Conservation (phyloP, 176 grass and related monocot genomes). For the Echinochloa phyllopogon region DNA sequence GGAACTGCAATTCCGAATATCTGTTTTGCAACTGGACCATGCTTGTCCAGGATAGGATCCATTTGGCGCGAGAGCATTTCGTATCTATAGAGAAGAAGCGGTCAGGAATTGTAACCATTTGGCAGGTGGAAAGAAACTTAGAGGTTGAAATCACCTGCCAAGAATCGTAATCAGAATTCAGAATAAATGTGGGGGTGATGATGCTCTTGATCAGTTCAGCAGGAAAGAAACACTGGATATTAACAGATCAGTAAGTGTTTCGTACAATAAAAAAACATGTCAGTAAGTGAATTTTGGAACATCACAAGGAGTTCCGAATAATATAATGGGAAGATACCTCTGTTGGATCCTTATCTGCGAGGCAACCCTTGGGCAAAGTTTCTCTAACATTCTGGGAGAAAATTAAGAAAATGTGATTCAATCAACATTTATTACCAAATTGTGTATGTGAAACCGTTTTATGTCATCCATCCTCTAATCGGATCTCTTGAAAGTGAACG, state of each 20-base stretch:
- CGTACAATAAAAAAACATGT: neutral
- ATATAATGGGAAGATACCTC: constrained; percentile 17
- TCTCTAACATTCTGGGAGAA: constrained; percentile 57
- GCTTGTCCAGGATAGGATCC: constrained; percentile 39
- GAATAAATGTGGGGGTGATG: constrained; percentile 56
- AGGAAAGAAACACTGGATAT: constrained; percentile 67
- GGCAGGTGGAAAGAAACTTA: constrained; percentile 1
- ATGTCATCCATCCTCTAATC: neutral
- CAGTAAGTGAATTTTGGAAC: neutral
- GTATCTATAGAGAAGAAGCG: constrained; percentile 28
- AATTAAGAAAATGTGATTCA: neutral
- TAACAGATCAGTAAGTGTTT: no score
- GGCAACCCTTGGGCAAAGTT: constrained; percentile 56
- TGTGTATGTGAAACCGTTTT: neutral
- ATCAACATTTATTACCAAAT: neutral
- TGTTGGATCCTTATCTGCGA: constrained; percentile 46
- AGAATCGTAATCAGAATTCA: constrained; percentile 71
- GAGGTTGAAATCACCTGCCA: constrained; percentile 60
- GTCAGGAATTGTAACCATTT: neutral
- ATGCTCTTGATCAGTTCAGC: constrained; percentile 67
- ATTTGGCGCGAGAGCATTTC: constrained; percentile 43
- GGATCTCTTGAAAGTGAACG: neutral
- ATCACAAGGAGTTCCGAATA: neutral
- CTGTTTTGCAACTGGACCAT: constrained; percentile 53
- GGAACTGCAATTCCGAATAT: constrained; percentile 53